phyloP scores from a whole-genome alignment of 2,329 filamentous ascomycete species.

The Epicoccum nigrum region DNA sequence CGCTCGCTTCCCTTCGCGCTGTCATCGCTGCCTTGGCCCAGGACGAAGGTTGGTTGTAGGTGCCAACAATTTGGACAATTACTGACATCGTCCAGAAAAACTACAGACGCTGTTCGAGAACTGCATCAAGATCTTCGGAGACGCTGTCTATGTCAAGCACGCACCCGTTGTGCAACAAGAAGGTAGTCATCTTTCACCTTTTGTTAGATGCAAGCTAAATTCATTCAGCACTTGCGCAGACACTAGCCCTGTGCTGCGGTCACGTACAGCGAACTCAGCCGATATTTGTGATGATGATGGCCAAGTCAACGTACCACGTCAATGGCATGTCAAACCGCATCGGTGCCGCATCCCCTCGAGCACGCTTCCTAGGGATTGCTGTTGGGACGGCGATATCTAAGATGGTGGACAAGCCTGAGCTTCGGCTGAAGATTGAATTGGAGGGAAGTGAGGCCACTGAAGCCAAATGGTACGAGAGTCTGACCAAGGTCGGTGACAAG shows the following conservation, averaged over 20 bases:
- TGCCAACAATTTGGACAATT: background rate
- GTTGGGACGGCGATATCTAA: slow-evolving; percentile 75
- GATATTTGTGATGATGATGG: slow-evolving; percentile 69
- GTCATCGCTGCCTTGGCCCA: slow-evolving; percentile 49
- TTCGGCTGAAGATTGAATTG: slow-evolving; percentile 80
- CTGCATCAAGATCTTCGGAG: slow-evolving; percentile 76
- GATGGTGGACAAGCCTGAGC: slow-evolving; percentile 70
- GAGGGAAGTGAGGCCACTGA: slow-evolving; percentile 78
- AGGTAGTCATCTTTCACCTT: slow-evolving; percentile 55
- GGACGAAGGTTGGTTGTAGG: slow-evolving; percentile 47
- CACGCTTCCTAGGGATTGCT: slow-evolving; percentile 85
- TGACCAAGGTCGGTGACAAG: slow-evolving; percentile 68
- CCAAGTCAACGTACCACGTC: slow-evolving; percentile 75
- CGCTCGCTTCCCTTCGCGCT: slow-evolving; percentile 43
- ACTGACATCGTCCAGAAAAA: slow-evolving; percentile 42
- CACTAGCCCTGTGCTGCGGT: slow-evolving; percentile 76
- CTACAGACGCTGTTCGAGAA: slow-evolving; percentile 69
- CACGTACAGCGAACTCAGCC: slow-evolving; percentile 72
- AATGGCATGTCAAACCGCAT: slow-evolving; percentile 85
- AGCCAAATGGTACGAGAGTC: slow-evolving; percentile 73
- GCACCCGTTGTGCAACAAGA: slow-evolving; percentile 86
- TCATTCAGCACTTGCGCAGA: slow-evolving; percentile 74
- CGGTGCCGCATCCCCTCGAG: slow-evolving; percentile 73
- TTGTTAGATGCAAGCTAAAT: slow-evolving; percentile 23
- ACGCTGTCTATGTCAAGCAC: slow-evolving; percentile 85